phyloP scores from a whole-genome alignment of 2,329 filamentous ascomycete species.

The Epichloe brachyelytri region DNA sequence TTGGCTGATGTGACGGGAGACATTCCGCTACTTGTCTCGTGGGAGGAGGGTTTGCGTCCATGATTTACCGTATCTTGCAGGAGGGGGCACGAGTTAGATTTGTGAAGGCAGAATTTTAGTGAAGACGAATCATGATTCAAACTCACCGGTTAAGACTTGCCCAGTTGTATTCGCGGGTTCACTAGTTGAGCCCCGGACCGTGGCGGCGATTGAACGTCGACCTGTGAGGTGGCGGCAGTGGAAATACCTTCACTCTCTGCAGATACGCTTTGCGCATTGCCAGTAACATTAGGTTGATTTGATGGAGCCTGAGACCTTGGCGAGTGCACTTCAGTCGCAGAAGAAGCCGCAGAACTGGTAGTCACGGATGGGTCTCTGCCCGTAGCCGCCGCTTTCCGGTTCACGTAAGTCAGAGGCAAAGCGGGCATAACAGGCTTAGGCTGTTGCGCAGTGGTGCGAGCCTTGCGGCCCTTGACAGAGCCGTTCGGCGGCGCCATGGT shows the following conservation, averaged over 20 bases:
- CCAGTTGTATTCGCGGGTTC: not conserved
- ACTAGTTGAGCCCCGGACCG: not conserved
- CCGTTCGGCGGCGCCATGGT: constrained; percentile 23
- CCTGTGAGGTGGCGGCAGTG: not conserved
- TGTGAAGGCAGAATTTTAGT: not conserved
- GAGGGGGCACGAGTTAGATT: not conserved
- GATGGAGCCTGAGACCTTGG: not conserved
- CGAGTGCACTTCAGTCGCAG: constrained; percentile 1
- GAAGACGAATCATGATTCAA: not conserved
- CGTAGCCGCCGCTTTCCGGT: constrained; percentile 23
- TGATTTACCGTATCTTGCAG: not conserved
- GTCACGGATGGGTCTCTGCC: constrained; percentile 9
- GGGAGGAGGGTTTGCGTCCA: not conserved
- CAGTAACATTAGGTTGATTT: not conserved
- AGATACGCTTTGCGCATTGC: not conserved
- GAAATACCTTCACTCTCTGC: not conserved
- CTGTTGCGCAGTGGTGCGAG: constrained; percentile 16
- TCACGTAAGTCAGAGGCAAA: constrained; percentile 26
- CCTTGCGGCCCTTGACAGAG: constrained; percentile 20
- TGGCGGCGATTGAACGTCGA: not conserved
- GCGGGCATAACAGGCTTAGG: constrained; percentile 24
- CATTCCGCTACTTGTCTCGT: not conserved
- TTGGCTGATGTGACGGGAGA: not conserved
- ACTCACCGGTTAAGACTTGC: constrained; percentile 1
- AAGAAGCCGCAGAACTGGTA: constrained; percentile 8